Percentiles rank a stretch among this genome's conserved stretches.
Evolutionary conservation across 2,329 filamentous ascomycete genomes (phyloP).

Genomic region (Volutella citrinella): DNA sequence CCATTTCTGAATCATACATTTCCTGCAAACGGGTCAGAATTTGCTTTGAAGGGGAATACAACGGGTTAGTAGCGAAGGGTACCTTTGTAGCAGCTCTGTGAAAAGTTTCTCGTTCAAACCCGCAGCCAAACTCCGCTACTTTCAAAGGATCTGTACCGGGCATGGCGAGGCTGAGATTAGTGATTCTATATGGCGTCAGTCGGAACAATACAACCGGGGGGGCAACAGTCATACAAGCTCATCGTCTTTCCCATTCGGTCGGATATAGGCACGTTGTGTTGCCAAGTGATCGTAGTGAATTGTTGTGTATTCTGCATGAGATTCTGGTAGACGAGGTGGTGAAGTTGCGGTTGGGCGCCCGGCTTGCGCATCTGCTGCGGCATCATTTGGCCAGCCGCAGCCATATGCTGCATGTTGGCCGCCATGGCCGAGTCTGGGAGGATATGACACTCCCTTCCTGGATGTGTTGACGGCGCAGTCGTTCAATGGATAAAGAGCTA

Average conservation of each 20-base stretch:
- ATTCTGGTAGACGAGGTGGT: conserved; percentile 39
- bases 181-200: too few species aligned
- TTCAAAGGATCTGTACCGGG: conserved; percentile 38
- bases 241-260: conserved; percentile 43
- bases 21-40: conserved; percentile 34
- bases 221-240: conserved; percentile 44
- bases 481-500: too few species aligned
- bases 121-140: conserved; percentile 40
- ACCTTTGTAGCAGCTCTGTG: conserved; percentile 48
- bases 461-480: conserved; percentile 4
- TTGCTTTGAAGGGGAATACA: neutral
- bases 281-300: conserved; percentile 36
- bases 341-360: conserved; percentile 28
- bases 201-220: too few species aligned
- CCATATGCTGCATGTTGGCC: conserved; percentile 59
- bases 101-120: conserved; percentile 48
- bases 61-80: conserved; percentile 6
- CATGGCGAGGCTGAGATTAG: conserved; percentile 42
- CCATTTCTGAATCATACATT: conserved; percentile 48
- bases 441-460: conserved; percentile 18
- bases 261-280: conserved; percentile 32
- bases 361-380: conserved; percentile 39
- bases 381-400: conserved; percentile 44
- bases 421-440: conserved; percentile 50
- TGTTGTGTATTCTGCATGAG: conserved; percentile 33